Evolutionary conservation across 164 flowering plant species (phyloP).

Genomic region (Nymphaea thermarum): DNA sequence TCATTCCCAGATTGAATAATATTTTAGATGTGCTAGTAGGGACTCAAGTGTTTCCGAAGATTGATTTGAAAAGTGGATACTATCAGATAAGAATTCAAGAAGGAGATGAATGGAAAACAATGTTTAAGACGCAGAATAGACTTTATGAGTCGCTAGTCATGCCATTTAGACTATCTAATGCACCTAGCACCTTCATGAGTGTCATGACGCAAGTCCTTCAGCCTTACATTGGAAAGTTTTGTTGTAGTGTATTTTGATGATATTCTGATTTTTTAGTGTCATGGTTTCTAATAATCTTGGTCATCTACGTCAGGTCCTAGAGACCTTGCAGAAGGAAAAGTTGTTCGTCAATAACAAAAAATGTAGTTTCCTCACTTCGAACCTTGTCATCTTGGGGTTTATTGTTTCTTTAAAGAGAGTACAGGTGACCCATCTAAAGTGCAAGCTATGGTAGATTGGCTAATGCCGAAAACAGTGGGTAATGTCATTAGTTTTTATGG

Average conservation of each 20-base stretch:
- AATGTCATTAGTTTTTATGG: constrained; percentile 1
- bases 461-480: neutral
- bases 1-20: neutral
- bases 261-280: neutral
- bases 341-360: neutral
- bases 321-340: neutral
- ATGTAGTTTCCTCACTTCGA: neutral
- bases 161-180: constrained; percentile 3
- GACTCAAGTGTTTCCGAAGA: neutral
- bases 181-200: neutral
- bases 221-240: neutral
- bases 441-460: neutral
- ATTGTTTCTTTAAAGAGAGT: neutral
- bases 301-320: neutral
- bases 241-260: constrained; percentile 6
- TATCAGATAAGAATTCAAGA: constrained; percentile 2
- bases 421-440: neutral
- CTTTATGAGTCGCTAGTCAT: constrained; percentile 3
- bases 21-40: neutral
- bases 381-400: neutral
- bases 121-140: neutral
- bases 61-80: constrained; percentile 1
- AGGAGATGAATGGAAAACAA: constrained; percentile 6
- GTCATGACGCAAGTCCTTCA: neutral
- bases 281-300: neutral